A percentile compares a stretch with the other conserved stretches of the same genome.
phyloP scores from a whole-genome alignment of 129 eudicot genomes.

The Smallanthus sonchifolius region DNA sequence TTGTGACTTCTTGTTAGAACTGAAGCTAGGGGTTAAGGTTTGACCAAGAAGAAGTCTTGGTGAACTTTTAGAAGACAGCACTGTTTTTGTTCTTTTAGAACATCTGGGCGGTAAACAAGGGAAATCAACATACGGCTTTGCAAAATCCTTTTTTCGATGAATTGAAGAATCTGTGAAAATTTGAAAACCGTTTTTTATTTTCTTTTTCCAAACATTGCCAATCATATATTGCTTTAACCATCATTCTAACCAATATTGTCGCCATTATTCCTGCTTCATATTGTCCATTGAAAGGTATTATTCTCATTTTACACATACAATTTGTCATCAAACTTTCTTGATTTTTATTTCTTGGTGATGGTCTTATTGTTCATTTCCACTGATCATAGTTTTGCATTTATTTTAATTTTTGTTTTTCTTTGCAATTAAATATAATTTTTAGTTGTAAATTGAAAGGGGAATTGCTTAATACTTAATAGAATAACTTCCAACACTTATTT shows the following conservation, averaged over 20 bases:
- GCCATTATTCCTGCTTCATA: not conserved
- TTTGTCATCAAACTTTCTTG: not conserved
- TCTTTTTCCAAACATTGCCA: not conserved
- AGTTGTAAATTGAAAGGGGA: not conserved
- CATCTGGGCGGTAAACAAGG: not conserved
- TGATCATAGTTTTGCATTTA: not conserved
- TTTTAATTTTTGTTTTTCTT: not conserved
- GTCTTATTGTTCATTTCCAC: not conserved
- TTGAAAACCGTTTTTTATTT: not conserved
- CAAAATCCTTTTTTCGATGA: not conserved
- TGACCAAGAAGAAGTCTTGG: not conserved
- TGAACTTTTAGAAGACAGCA: not conserved
- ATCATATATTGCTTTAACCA: not conserved
- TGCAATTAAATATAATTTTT: not conserved
- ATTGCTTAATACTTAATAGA: not conserved
- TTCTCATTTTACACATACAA: not conserved
- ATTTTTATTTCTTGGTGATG: not conserved
- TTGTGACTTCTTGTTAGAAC: not conserved
- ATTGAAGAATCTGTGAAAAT: not conserved
- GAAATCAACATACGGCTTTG: not conserved
- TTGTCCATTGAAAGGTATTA: not conserved
- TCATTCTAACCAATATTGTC: not conserved
- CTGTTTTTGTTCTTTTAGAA: too few relatives aligned
- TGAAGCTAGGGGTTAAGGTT: not conserved
- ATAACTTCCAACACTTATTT: not conserved